Evolutionary conservation across 139 green algal genomes (phyloP).

Genomic region (Closterium sp.): DNA sequence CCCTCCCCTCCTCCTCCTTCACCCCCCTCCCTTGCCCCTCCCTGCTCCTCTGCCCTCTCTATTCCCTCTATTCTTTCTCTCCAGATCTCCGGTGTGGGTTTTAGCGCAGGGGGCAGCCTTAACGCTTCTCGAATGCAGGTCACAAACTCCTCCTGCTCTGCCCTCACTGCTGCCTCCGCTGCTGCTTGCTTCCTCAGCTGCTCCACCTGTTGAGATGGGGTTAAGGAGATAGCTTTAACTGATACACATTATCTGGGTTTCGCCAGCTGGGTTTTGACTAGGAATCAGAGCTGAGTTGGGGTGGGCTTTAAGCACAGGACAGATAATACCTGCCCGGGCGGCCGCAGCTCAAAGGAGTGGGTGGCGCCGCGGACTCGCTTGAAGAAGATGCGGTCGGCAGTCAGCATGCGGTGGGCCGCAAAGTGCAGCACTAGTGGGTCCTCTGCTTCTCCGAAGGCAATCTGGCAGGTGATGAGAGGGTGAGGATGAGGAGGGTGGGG

Average conservation of each 20-base stretch:
- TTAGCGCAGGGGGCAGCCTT: background rate
- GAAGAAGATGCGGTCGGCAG: conserved; percentile 33
- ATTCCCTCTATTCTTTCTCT: background rate
- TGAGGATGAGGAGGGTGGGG: background rate
- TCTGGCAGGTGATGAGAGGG: background rate
- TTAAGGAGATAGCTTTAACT: background rate
- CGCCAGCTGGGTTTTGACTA: too few relatives aligned
- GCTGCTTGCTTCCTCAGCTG: background rate
- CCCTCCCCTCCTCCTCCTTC: background rate
- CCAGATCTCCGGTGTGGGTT: background rate
- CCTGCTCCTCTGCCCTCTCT: background rate
- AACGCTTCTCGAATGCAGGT: background rate
- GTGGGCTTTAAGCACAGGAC: too few relatives aligned
- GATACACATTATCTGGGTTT: too few relatives aligned
- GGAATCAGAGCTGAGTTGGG: too few relatives aligned
- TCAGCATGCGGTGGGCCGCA: conserved; percentile 24
- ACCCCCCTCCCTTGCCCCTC: background rate
- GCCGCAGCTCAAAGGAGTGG: conserved; percentile 19
- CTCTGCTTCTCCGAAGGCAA: background rate
- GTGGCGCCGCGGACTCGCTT: background rate
- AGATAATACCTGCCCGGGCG: background rate
- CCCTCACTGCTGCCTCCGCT: background rate
- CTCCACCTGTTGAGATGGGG: background rate
- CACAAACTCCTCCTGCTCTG: background rate
- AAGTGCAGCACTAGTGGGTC: background rate